Evolutionary conservation across 306 rosid genomes (phyloP), one percentile per base, ranked within the genome.

Genomic region (Fragaria vesca): DNA sequence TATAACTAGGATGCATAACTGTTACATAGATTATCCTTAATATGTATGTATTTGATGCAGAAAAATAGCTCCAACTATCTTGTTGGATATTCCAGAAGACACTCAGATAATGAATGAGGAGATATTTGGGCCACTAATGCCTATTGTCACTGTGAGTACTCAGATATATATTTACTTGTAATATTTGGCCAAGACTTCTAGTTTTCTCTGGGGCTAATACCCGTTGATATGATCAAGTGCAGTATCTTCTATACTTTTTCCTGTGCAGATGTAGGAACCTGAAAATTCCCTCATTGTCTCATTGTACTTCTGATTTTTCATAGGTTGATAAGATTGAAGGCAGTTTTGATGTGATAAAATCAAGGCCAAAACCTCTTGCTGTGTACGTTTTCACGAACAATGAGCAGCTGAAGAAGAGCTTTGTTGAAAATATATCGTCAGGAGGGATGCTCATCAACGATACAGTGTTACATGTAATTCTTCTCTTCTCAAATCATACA

Each of bases 361-460:
- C 93, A 69, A 91, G 75, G 83, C 90, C 96, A 15, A 89, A 93
- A 66, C 96, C 97, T 75, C 93, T 93, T 11, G 96, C 91, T 18
- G 93, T 90, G 4, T 93, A 93, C 79, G 88, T 90, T 76, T 93
- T 93, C 82, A 88, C 97, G 42, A 88, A 88, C 79, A 80, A 89
- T 46, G 96, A 90, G 79, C 86, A 89, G 60, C 78, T 90, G 82
- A 90, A 93, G 91, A 85, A 88, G 82, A 79, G 83, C 57, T 93
- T 77, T 45, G 97, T 93, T 69, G 88, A 83, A 9, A 89, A 89
- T 21, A 78, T 93, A 77, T 87, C 97, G 48, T 90, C 97, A 3
- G 97, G 97, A 74, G 97, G 97, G 76, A 90, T 93, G 94, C 91
- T 91, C 75, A 81, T 93, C 81, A 93, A 90, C 71, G 97, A 93